A percentile compares a stretch with the other conserved stretches of the same genome.
phyloP scores from a whole-genome alignment of 352 stramenopile species.

The Pythium biforme region DNA sequence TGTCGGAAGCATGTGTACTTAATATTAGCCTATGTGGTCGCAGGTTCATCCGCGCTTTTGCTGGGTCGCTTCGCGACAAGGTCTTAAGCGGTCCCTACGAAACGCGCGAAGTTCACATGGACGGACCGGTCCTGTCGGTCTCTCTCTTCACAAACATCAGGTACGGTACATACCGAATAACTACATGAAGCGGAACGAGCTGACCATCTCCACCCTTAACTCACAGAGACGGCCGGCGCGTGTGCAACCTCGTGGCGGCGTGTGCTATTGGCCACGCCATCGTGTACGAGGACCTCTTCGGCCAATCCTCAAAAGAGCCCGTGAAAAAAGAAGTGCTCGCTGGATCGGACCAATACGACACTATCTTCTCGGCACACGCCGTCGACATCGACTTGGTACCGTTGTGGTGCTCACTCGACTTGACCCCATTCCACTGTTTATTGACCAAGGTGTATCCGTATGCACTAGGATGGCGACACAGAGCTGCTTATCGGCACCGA shows the following conservation, averaged over 20 bases:
- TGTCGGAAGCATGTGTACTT: not conserved
- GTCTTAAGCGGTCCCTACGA: slow-evolving; percentile 48
- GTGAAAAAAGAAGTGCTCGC: slow-evolving; percentile 28
- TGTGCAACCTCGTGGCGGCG: slow-evolving; percentile 58
- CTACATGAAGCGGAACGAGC: no score
- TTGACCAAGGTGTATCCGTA: no score
- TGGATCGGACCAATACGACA: slow-evolving; percentile 60
- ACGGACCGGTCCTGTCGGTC: slow-evolving; percentile 59
- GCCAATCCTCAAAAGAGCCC: not conserved
- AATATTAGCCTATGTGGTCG: not conserved
- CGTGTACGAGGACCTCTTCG: slow-evolving; percentile 54
- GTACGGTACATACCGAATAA: not conserved
- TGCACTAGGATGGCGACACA: slow-evolving; percentile 46
- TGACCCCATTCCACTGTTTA: not conserved
- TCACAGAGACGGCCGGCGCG: not conserved
- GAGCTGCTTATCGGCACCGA: slow-evolving; percentile 69
- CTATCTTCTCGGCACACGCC: slow-evolving; percentile 49
- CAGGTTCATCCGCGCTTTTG: slow-evolving; percentile 56
- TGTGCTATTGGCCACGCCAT: slow-evolving; percentile 61
- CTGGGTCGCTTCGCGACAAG: slow-evolving; percentile 31
- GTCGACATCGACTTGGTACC: slow-evolving; percentile 69
- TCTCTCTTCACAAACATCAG: slow-evolving; percentile 39
- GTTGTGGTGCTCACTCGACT: not conserved
- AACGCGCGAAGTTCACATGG: slow-evolving; percentile 49
- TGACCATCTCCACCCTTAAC: no score